These are phyloP conservation scores for Phytopythium cucurbitacearum DNA, from an alignment of 352 stramenopile genomes.

Conservation along the genomic window DNA sequence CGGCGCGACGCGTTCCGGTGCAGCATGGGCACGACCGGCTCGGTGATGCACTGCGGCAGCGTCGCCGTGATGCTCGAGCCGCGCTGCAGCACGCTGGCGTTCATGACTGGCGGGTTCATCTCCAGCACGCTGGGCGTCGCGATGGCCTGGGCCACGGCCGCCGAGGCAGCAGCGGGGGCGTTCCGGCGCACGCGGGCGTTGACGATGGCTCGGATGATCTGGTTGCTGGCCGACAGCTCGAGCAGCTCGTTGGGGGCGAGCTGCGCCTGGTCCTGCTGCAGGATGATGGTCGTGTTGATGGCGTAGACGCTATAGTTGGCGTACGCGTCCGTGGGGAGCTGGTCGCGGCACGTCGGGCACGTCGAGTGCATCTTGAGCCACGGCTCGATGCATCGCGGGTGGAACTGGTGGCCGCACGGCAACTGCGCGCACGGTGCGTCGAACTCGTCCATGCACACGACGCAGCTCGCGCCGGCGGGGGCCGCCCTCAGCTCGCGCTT, in stretches of 20 bases:
- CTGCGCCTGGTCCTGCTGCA: constrained; percentile 78
- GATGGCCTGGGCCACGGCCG: background rate
- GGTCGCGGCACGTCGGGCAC: constrained; percentile 76
- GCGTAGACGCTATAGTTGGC: constrained; percentile 88
- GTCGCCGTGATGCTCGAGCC: constrained; percentile 26
- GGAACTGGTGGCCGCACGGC: constrained; percentile 79
- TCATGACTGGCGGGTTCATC: constrained; percentile 64
- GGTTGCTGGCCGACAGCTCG: constrained; percentile 77
- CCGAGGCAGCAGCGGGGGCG: constrained; percentile 14
- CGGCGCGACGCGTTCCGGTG: constrained; percentile 61
- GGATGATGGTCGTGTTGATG: constrained; percentile 88
- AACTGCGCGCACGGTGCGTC: constrained; percentile 51
- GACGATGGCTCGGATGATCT: constrained; percentile 83
- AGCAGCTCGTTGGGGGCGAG: constrained; percentile 74
- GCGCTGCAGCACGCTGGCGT: constrained; percentile 72
- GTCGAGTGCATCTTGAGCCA: constrained; percentile 87
- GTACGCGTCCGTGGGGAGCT: constrained; percentile 74
- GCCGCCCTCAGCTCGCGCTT: constrained; percentile 30
- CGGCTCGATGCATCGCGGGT: constrained; percentile 73
- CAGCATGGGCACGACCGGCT: constrained; percentile 66
- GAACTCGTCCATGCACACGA: constrained; percentile 83
- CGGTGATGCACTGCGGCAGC: constrained; percentile 50
- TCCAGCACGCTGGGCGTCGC: constrained; percentile 40
- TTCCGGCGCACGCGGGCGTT: constrained; percentile 79
- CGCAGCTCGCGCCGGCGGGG: constrained; percentile 30